phyloP scores from a whole-genome alignment of 2,329 filamentous ascomycete genomes.

The Helotiales sp. region DNA sequence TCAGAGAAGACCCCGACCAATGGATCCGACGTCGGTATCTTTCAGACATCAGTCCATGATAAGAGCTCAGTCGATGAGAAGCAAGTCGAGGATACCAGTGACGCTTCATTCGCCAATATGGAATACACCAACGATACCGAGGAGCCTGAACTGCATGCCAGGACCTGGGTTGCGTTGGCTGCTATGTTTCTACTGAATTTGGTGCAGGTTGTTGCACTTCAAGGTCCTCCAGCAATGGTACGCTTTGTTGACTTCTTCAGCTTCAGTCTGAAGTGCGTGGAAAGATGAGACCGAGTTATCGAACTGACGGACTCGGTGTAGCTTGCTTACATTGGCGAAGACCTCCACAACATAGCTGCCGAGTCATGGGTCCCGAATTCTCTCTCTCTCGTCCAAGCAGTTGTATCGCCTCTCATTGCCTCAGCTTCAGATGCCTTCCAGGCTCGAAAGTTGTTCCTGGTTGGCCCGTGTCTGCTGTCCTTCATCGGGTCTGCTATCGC shows the following conservation, averaged over 20 bases:
- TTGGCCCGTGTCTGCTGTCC: neutral
- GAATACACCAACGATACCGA: neutral
- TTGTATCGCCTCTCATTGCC: neutral
- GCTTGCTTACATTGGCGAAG: conserved; percentile 5
- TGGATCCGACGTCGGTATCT: neutral
- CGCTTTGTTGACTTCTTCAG: neutral
- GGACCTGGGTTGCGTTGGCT: neutral
- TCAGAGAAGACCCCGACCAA: neutral
- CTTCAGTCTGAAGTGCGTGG: too few species aligned
- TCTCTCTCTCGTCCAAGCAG: neutral
- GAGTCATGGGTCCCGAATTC: neutral
- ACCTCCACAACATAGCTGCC: conserved; percentile 4
- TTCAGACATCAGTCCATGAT: neutral
- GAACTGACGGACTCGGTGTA: neutral
- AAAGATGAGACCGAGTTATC: too few species aligned
- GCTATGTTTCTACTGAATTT: neutral
- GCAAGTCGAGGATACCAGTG: neutral
- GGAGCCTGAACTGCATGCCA: neutral
- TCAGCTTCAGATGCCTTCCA: neutral
- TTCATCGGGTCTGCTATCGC: neutral
- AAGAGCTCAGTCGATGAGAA: neutral
- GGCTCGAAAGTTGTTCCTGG: neutral
- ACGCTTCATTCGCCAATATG: neutral
- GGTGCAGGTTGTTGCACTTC: neutral
- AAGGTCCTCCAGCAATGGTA: neutral